These are phyloP conservation scores for Aspergillus sp. DNA, from an alignment of 2,329 filamentous ascomycete species.

Conservation along the genomic window DNA sequence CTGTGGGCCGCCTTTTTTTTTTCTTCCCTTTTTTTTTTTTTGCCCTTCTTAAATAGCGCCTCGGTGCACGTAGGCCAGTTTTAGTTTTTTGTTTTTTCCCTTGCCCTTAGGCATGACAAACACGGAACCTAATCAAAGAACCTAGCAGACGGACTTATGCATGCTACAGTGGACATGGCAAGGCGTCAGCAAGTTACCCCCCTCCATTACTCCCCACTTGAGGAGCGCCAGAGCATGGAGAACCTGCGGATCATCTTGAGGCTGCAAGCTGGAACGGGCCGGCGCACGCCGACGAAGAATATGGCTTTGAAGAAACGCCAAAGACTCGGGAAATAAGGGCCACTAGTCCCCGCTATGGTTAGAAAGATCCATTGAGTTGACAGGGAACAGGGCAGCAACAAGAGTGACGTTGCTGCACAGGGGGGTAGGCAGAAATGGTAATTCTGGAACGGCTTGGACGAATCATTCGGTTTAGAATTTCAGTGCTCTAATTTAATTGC, in stretches of 20 bases:
- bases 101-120: slow-evolving; percentile 26
- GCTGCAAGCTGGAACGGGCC: slow-evolving; percentile 49
- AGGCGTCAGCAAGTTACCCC: slow-evolving; percentile 34
- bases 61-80: slow-evolving; percentile 19
- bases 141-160: slow-evolving; percentile 40
- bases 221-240: slow-evolving; percentile 30
- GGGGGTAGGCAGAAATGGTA: slow-evolving; percentile 16
- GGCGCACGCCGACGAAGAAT: slow-evolving; percentile 43
- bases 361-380: slow-evolving; percentile 20
- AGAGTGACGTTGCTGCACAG: slow-evolving; percentile 22
- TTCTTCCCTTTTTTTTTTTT: too few species aligned
- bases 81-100: neutral
- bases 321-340: slow-evolving; percentile 23
- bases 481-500: slow-evolving; percentile 7
- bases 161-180: slow-evolving; percentile 34
- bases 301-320: slow-evolving; percentile 40
- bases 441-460: slow-evolving; percentile 30
- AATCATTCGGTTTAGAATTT: slow-evolving; percentile 11
- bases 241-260: slow-evolving; percentile 45
- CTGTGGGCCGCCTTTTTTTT: slow-evolving; percentile 31
- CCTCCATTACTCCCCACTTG: slow-evolving; percentile 35
- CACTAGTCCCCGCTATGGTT: slow-evolving; percentile 24
- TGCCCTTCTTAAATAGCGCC: slow-evolving; percentile 14
- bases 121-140: slow-evolving; percentile 38
- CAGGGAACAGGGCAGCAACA: slow-evolving; percentile 18